Evolutionary conservation across 2,329 filamentous ascomycete genomes (phyloP), one percentile per base, ranked within the genome.

Genomic region (Alternaria rosae): DNA sequence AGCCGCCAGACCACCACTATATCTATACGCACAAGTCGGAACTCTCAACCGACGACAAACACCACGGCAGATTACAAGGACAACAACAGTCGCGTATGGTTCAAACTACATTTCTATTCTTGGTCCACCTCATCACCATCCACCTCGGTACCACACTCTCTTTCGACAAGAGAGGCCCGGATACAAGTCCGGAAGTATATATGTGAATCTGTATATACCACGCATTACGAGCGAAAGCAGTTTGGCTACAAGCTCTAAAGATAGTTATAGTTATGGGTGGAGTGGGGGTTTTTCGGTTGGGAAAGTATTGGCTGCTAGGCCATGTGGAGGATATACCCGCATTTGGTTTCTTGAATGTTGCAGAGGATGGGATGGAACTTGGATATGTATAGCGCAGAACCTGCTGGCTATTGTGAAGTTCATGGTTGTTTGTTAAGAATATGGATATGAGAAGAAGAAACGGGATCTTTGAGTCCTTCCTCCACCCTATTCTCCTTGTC

Each of bases 131-230:
- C n/a, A 38, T 51, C 47, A 51, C 32, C 47, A 23, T 51, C 11
- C 17, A 51, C 15, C 20, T 15, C 35, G 35, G 35, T 25, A 51
- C 35, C 20, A 23, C 17, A n/a, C 28, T 51, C 28, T 51, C 47
- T 23, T 35, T 51, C 47, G 47, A 38, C 13, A 38, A 38, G 47
- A 38, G 50, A 25, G 30, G 23, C 15, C 32, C 42, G 41, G 57
- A 59, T 35, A 54, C 35, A 48, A 26, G 30, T 45, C 57, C 41
- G 43, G 43, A 60, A 60, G 43, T 47, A 38, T 55, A 38, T 48
- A 28, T 32, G 35, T 38, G 35, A 38, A 38, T n/a, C 35, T 38
- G 35, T 38, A 38, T 5, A 38, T 38, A 38, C n/a, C 35, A 38
- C n/a, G 35, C 35, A 17, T 38, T 17, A 38, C 35, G 35, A 38